Conservation (phyloP, 805 yeast genomes). For the Hanseniaspora jakobsenii region DNA sequence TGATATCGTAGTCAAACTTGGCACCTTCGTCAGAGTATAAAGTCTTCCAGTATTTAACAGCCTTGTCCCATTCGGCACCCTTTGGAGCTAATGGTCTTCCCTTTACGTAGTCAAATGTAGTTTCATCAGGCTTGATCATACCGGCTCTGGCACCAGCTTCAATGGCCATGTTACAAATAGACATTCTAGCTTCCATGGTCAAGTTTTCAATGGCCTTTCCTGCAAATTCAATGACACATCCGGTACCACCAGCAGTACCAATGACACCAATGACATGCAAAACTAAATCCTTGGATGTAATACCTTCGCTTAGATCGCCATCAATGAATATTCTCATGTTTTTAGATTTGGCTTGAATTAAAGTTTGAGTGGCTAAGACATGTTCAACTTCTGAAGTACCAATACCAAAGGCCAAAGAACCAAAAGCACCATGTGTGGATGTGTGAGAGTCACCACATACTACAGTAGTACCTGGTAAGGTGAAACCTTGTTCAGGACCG, state of each 20-base stretch:
- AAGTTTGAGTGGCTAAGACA: slow-evolving; percentile 92
- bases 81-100: slow-evolving; percentile 92
- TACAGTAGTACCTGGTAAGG: slow-evolving; percentile 95
- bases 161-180: slow-evolving; percentile 97
- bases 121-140: slow-evolving; percentile 93
- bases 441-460: slow-evolving; percentile 99
- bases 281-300: slow-evolving; percentile 91
- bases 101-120: slow-evolving; percentile 75
- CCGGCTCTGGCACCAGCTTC: slow-evolving; percentile 99
- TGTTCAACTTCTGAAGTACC: slow-evolving; percentile 99
- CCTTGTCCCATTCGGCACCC: slow-evolving; percentile 92
- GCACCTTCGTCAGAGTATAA: slow-evolving; percentile 85
- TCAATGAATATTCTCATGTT: slow-evolving; percentile 83
- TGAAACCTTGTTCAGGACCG: slow-evolving; percentile 98
- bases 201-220: slow-evolving; percentile 85
- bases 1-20: slow-evolving; percentile 69
- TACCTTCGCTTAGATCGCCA: slow-evolving; percentile 76
- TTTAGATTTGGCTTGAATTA: slow-evolving; percentile 87
- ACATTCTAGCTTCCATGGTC: slow-evolving; percentile 97
- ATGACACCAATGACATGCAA: slow-evolving; percentile 90
- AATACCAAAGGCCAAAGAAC: slow-evolving; percentile 93
- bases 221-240: slow-evolving; percentile 89
- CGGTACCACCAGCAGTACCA: slow-evolving; percentile 99
- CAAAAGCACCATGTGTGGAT: slow-evolving; percentile 97
- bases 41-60: slow-evolving; percentile 80